Evolutionary conservation across 345 rosid genomes (phyloP).

Genomic region (Populus tremula): DNA sequence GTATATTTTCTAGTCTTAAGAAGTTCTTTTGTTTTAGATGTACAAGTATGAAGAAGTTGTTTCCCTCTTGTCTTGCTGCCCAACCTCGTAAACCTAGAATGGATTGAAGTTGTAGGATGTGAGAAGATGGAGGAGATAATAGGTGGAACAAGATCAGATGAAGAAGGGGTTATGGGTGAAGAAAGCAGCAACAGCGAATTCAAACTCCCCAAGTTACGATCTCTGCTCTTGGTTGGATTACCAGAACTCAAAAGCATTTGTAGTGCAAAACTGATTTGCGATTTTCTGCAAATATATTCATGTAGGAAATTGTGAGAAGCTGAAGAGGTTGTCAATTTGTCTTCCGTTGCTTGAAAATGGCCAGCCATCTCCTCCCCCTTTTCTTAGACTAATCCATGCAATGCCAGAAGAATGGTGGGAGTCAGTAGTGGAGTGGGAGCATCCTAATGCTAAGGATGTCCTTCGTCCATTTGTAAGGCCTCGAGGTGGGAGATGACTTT

Average conservation of each 20-base stretch:
- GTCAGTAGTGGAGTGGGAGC: background rate
- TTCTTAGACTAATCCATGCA: fast-evolving
- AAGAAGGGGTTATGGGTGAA: too few species aligned
- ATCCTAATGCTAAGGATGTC: background rate
- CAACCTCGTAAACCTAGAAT: background rate
- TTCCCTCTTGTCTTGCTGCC: background rate
- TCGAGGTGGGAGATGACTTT: too few species aligned
- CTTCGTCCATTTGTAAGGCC: background rate
- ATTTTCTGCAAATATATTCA: slow-evolving; percentile 4
- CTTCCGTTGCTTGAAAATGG: background rate
- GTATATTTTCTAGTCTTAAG: background rate
- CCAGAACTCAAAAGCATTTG: slow-evolving; percentile 16
- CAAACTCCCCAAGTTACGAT: slow-evolving; percentile 1
- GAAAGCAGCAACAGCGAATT: too few species aligned
- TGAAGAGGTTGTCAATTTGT: background rate
- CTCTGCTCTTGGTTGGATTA: fast-evolving
- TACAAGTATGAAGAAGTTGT: slow-evolving; percentile 4
- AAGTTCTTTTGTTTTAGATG: background rate
- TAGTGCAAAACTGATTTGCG: background rate
- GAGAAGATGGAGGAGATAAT: slow-evolving; percentile 19
- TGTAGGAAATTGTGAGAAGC: background rate
- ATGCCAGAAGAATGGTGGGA: background rate
- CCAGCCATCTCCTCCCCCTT: background rate
- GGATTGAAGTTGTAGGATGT: background rate
- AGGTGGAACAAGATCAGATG: background rate